Evolutionary conservation across 208 protist genomes (phyloP).

Genomic region (Hexamita inflata): DNA sequence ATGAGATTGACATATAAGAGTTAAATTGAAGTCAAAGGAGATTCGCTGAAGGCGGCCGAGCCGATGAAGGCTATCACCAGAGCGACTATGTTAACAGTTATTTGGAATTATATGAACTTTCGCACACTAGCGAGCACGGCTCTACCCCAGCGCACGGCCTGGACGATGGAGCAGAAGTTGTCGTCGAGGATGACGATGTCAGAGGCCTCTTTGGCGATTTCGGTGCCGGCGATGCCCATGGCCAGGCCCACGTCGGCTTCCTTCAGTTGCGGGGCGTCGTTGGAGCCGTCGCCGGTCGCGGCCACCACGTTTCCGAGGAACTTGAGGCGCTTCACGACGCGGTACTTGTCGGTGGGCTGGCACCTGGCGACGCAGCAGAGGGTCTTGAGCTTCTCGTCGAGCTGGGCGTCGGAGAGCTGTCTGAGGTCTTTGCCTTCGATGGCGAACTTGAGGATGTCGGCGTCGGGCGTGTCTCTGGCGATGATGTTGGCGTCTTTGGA

Average conservation of each 20-base stretch:
- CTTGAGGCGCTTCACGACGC: slow-evolving; percentile 18
- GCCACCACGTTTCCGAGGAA: slow-evolving; percentile 32
- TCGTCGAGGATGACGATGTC: slow-evolving; percentile 83
- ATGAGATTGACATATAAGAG: slow-evolving; percentile 95
- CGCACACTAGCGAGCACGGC: slow-evolving; percentile 62
- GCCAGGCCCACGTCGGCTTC: slow-evolving; percentile 80
- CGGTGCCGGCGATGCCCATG: slow-evolving; percentile 80
- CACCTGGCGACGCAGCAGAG: slow-evolving; percentile 53
- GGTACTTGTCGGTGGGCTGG: slow-evolving; percentile 37
- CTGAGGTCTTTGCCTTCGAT: slow-evolving; percentile 56
- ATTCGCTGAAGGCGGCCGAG: not conserved
- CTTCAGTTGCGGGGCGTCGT: slow-evolving; percentile 80
- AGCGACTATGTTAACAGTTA: slow-evolving; percentile 84
- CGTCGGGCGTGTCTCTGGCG: slow-evolving; percentile 53
- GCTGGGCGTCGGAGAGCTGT: slow-evolving; percentile 53
- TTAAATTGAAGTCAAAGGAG: slow-evolving; percentile 45
- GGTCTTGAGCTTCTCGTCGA: slow-evolving; percentile 50
- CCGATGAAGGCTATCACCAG: slow-evolving; percentile 72
- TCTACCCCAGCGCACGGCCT: slow-evolving; percentile 81
- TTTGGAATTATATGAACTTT: slow-evolving; percentile 68
- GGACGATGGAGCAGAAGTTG: slow-evolving; percentile 88
- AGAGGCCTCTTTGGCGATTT: slow-evolving; percentile 67
- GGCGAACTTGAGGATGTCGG: no score
- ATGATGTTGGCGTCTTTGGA: slow-evolving; percentile 53
- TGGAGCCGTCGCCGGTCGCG: slow-evolving; percentile 49